phyloP scores from a whole-genome alignment of 2,329 filamentous ascomycete genomes.

The Scortechinia acanthostroma region DNA sequence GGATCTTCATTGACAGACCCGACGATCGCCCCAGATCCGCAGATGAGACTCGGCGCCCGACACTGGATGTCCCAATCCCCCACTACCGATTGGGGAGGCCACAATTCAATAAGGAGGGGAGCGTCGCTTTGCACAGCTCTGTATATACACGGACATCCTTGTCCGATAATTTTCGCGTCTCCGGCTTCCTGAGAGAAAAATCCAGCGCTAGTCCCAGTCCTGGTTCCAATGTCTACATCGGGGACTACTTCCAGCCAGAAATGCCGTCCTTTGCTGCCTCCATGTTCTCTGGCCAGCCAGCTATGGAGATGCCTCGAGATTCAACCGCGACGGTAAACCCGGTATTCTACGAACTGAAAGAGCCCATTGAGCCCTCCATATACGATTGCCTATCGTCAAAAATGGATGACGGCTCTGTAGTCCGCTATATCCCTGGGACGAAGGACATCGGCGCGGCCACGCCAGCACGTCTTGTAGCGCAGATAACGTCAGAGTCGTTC shows the following conservation, averaged over 20 bases:
- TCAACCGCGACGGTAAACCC: conserved; percentile 9
- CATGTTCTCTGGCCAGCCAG: conserved; percentile 13
- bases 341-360: conserved; percentile 12
- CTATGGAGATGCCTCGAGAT: conserved; percentile 20
- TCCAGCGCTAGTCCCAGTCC: not conserved
- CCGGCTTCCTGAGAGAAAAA: not conserved
- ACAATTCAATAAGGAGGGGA: not conserved
- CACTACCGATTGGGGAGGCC: not conserved
- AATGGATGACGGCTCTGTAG: conserved; percentile 45
- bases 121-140: not conserved
- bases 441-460: conserved; percentile 61
- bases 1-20: not conserved
- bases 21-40: not conserved
- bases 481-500: conserved; percentile 64
- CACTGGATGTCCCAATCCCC: not conserved
- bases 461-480: conserved; percentile 57
- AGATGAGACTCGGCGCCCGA: not conserved
- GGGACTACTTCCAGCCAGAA: not conserved
- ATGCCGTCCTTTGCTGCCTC: conserved; percentile 1
- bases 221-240: not conserved
- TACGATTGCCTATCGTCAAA: conserved; percentile 40
- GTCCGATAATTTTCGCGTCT: not conserved
- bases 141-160: not conserved
- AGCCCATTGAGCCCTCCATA: conserved; percentile 49
- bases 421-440: conserved; percentile 47